Evolutionary conservation across 345 rosid genomes (phyloP).

Genomic region (Eucalyptus rudis): DNA sequence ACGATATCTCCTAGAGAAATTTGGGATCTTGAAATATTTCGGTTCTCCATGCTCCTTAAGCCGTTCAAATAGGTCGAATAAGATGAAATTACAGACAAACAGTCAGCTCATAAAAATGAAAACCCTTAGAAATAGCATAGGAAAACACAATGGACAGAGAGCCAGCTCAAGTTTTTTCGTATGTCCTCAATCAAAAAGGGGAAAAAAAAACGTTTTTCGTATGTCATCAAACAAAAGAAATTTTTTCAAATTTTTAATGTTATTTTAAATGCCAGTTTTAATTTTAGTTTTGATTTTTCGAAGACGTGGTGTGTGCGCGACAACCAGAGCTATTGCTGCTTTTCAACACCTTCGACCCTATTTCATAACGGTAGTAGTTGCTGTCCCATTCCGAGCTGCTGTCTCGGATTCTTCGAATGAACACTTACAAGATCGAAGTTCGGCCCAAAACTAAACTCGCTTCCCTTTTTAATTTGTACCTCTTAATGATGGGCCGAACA

Average conservation of each 20-base stretch:
- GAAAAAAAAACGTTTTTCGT: no score
- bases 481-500: neutral
- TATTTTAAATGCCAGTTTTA: no score
- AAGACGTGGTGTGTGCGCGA: neutral
- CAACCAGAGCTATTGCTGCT: neutral
- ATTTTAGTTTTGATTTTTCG: neutral
- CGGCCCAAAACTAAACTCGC: neutral
- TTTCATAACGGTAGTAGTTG: accelerated
- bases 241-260: accelerated
- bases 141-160: no score
- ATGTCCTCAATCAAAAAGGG: no score
- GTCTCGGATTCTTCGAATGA: neutral
- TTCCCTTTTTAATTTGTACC: neutral
- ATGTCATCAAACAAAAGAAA: no score
- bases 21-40: neutral
- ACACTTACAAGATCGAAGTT: neutral
- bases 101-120: neutral
- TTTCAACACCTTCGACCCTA: neutral
- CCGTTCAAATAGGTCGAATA: neutral
- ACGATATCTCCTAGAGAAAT: neutral
- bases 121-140: no score
- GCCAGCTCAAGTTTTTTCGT: no score
- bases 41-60: neutral
- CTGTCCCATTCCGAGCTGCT: neutral
- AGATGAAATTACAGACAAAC: neutral